Evolutionary conservation across 2,329 filamentous ascomycete genomes (phyloP), one percentile per base, ranked within the genome.

Genomic region (Teratosphaeria nubilosa): DNA sequence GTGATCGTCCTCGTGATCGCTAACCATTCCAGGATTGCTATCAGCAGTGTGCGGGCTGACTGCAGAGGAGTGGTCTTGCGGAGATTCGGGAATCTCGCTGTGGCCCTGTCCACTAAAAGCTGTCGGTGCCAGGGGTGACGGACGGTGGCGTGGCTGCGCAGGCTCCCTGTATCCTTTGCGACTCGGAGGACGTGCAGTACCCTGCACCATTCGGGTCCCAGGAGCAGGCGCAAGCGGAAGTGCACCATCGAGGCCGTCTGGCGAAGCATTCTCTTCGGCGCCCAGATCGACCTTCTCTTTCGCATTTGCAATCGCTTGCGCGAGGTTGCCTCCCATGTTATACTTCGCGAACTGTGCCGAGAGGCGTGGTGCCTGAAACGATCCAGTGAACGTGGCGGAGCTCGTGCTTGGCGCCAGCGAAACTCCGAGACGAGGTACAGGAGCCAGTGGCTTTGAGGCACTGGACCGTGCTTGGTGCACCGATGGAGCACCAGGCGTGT

Each of bases 1-100:
- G 53, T 63, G 53, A 56, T 64, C 76, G 58, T 79, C 77, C 58
- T 79, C 77, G 65, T 78, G 75, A 61, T 80, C 77, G 63, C 75
- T 78, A 37, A 79, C 75, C 60, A 80, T 67, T 25, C 77, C 77
- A 16, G 77, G 77, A 55, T 77, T 77, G 64, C 75, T 77, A 65
- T 79, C 77, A 56, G 75, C 73, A 2, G 76, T 75, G 59, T 78
- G 71, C 32, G 77, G 77, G 61, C 74, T 77, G 59, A 78, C 71
- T 51, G 74, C 73, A 6, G 64, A 58, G 11, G 62, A 65, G 51
- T 50, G 57, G 30, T 67, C 66, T 11, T 66, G 63, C 6, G 69
- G 68, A 20, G 69, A 70, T 37, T 66, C 62, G 3, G 68, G 66
- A n/a, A 66, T 63, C 31, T 67, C 65, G 51, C 64, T 60, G n/a